Evolutionary conservation across 148 eudicot genomes (phyloP).

Genomic region (Polygonum aviculare): DNA sequence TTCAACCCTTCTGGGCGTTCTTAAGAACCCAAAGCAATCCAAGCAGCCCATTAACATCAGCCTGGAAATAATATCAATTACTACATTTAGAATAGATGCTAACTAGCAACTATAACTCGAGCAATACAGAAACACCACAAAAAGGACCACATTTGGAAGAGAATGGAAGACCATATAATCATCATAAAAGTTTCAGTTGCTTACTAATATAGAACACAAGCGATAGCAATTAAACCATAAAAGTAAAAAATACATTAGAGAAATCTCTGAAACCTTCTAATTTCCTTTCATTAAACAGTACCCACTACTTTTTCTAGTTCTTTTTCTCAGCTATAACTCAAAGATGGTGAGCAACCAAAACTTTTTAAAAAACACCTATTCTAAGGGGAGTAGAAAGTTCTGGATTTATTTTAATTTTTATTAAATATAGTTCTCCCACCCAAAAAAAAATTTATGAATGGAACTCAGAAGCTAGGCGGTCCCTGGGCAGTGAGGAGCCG

Average conservation of each 20-base stretch:
- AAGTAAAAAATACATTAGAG: neutral
- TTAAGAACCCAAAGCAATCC: slow-evolving; percentile 82
- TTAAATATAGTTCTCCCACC: neutral
- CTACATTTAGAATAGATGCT: slow-evolving; percentile 11
- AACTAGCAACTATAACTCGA: slow-evolving; percentile 7
- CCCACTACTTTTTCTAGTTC: neutral
- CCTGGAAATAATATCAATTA: slow-evolving; percentile 28
- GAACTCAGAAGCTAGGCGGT: neutral
- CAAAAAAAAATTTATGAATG: neutral
- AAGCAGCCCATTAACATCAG: slow-evolving; percentile 82
- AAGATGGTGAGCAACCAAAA: neutral
- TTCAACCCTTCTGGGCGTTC: slow-evolving; percentile 30
- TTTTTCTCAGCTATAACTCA: neutral
- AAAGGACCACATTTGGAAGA: slow-evolving; percentile 4
- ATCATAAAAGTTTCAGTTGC: neutral
- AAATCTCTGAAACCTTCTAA: neutral
- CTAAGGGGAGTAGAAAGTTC: neutral
- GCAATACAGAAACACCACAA: neutral
- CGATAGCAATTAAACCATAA: neutral
- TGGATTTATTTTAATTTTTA: neutral
- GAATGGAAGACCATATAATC: slow-evolving; percentile 5
- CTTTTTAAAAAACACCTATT: neutral
- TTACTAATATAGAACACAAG: slow-evolving; percentile 15
- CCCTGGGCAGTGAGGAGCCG: no score
- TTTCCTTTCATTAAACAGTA: neutral